Percentiles rank a stretch among this genome's conserved stretches.
These are phyloP conservation scores for Gossypium laxum DNA, from an alignment of 441 rosid species.

Conservation along the genomic window DNA sequence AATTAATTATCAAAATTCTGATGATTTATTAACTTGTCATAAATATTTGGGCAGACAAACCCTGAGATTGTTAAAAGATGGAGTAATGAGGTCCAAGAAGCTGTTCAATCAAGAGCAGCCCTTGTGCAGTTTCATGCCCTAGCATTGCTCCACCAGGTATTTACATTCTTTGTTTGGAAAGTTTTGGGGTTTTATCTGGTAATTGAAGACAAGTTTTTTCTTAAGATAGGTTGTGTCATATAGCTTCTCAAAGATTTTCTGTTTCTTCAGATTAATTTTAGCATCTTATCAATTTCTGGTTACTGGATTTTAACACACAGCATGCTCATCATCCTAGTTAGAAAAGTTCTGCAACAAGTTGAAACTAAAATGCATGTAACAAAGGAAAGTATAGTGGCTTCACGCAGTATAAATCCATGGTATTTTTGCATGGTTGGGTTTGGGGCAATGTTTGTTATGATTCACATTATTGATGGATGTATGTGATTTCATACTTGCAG, in stretches of 20 bases:
- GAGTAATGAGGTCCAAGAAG: constrained; percentile 98
- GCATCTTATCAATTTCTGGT: background rate
- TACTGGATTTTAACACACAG: background rate
- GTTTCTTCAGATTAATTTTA: background rate
- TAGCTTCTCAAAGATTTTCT: background rate
- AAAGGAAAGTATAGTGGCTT: background rate
- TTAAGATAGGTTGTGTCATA: background rate
- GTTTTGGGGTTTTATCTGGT: background rate
- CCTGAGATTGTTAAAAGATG: constrained; percentile 96
- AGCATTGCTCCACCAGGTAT: constrained; percentile 82
- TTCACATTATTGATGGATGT: background rate
- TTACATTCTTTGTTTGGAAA: constrained; percentile 8
- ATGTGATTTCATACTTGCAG: constrained; percentile 33
- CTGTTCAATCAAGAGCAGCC: constrained; percentile 89
- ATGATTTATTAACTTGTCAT: constrained; percentile 7
- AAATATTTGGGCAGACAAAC: constrained; percentile 48
- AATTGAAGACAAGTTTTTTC: background rate
- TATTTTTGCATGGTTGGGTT: constrained; percentile 2
- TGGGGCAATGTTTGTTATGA: background rate
- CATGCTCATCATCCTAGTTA: background rate
- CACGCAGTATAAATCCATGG: background rate
- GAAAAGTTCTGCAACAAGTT: background rate
- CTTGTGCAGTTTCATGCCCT: constrained; percentile 94
- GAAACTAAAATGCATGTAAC: background rate
- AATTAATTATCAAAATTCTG: background rate